Percentiles rank a stretch among this genome's conserved stretches.
Conservation (phyloP, 306 rosid species). For the Arachis hypogaea region DNA sequence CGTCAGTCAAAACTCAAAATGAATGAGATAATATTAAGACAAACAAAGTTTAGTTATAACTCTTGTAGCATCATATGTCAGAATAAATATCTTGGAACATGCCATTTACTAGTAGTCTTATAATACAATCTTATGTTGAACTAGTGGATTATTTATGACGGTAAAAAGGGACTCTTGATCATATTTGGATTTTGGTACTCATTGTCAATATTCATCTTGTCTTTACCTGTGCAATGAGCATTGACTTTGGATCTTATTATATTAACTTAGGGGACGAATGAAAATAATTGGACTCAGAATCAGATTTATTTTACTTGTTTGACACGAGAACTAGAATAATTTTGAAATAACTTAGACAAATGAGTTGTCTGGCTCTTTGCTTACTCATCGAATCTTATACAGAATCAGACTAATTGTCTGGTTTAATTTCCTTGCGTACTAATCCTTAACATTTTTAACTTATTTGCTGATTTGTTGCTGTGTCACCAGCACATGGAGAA, state of each 20-base stretch:
- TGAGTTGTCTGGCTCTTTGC: constrained; percentile 39
- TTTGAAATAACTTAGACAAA: constrained; percentile 22
- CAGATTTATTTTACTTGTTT: too few relatives aligned
- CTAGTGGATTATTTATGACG: constrained; percentile 17
- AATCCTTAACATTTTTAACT: constrained; percentile 30
- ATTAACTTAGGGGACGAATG: constrained; percentile 8
- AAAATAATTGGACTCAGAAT: constrained; percentile 36
- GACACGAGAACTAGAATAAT: constrained; percentile 4
- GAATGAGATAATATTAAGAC: too few relatives aligned
- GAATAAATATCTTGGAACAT: constrained; percentile 31
- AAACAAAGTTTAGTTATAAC: too few relatives aligned
- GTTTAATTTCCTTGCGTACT: constrained; percentile 18
- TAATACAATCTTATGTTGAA: constrained; percentile 31
- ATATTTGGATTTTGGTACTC: constrained; percentile 37
- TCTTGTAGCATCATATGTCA: background rate
- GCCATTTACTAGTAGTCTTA: constrained; percentile 26
- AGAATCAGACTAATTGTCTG: constrained; percentile 33
- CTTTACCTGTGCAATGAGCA: constrained; percentile 25
- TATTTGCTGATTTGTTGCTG: constrained; percentile 22
- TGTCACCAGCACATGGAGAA: constrained; percentile 94
- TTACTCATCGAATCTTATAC: background rate
- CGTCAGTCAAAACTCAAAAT: too few relatives aligned
- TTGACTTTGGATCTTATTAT: constrained; percentile 34
- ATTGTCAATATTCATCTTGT: constrained; percentile 8
- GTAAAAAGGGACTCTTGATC: constrained; percentile 25